Base-by-base conservation (phyloP, 768 basidiomycete species). In the Collybia sordida region DNA sequence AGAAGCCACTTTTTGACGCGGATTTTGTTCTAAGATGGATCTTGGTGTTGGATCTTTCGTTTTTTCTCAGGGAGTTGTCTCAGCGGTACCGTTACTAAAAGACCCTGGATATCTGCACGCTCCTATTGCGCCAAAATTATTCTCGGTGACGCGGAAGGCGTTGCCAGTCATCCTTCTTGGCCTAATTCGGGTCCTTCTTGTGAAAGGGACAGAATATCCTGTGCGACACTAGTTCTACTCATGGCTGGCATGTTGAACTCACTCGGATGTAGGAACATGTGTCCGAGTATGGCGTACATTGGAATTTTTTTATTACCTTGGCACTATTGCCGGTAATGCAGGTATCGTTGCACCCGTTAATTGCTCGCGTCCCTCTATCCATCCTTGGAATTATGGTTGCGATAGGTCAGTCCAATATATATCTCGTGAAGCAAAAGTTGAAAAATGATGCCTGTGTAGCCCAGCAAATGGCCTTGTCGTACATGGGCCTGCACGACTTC, bases 251-350 rank as follows among this genome's bases (percentile, higher is more conserved):
- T 15, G 17, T 12, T 25, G 24, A 43, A 19, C 15, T 2, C 8
- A 45, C 36, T 46, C 24, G 47, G 47, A 46, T 18, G 21, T 25
- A 74, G 95, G 97, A 98, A 72, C 97, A 98, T 52, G 86, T 89
- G 47, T 87, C 94, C 0, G 97, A 99, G 69, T 98, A 98, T 56
- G 97, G 97, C 0, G 82, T 83, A 0, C 96, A 98, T 59, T 99
- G 97, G 97, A 98, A 98, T 64, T 98, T 98, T 70, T 99, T 99
- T 77, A 79, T 98, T 57, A 98, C 97, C 0, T 75, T 98, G 18
- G 93, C 88, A 0, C 57, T 91, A 0, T 64, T 98, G 4, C 94
- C 94, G 0, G 61, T 91, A 3, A 67, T 90, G 11, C 84, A 92
- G 60, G 78, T 85, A 2, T 38, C 82, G 0, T 64, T 94, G 3